Conservation (phyloP, 2,329 filamentous ascomycete genomes). For the Pestalotiopsis sp. region DNA sequence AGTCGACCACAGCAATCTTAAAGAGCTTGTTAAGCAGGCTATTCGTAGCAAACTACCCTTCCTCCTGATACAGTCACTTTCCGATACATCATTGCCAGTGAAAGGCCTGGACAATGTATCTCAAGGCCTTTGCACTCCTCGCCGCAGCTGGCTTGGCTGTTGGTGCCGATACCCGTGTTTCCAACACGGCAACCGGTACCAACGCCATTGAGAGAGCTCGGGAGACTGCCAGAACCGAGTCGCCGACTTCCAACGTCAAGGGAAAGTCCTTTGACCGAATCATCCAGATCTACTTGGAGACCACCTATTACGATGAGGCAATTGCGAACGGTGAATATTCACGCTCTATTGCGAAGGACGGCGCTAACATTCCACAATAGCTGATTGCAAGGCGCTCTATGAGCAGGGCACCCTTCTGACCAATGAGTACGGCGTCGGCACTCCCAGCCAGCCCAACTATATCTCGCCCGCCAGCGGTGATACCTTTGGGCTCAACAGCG, state of each 20-base stretch:
- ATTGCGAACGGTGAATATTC: neutral
- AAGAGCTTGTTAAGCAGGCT: neutral
- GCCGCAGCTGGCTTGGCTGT: neutral
- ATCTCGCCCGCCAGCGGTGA: constrained; percentile 68
- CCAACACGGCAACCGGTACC: neutral
- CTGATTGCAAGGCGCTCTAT: constrained; percentile 40
- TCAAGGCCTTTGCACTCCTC: neutral
- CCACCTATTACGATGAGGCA: constrained; percentile 8
- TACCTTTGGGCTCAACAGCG: constrained; percentile 72
- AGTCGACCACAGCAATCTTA: neutral
- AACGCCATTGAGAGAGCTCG: neutral
- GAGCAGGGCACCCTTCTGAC: constrained; percentile 62
- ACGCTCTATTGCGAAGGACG: neutral
- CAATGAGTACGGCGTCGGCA: constrained; percentile 64
- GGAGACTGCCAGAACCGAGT: neutral
- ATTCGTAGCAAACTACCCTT: neutral
- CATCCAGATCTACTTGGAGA: constrained; percentile 13
- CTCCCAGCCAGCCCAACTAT: constrained; percentile 76
- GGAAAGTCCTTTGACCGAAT: neutral
- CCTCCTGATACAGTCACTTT: neutral
- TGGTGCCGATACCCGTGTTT: neutral
- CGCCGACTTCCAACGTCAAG: neutral
- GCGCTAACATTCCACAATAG: neutral
- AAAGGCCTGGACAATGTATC: neutral
- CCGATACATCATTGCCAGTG: neutral